phyloP scores from a whole-genome alignment of 306 rosid genomes.

The Geum urbanum region DNA sequence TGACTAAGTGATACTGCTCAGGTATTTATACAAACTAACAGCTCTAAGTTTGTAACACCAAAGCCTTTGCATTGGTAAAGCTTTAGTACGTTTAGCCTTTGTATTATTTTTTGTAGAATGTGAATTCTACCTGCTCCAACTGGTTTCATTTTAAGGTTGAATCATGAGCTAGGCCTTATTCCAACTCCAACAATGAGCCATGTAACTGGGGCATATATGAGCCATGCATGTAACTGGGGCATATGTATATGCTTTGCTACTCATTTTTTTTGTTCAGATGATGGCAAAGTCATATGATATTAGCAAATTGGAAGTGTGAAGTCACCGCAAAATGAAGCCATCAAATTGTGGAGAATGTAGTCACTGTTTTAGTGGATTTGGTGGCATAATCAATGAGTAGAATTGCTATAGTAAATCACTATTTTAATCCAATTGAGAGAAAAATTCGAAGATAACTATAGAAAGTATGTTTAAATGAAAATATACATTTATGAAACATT shows the following conservation, averaged over 20 bases:
- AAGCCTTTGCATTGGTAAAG: slow-evolving; percentile 4
- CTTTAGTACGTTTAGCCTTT: background rate
- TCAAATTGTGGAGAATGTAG: background rate
- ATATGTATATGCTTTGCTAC: background rate
- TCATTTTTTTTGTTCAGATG: background rate
- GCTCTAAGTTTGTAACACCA: background rate
- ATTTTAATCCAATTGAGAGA: too few species aligned
- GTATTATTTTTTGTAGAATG: background rate
- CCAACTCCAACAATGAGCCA: slow-evolving; percentile 25
- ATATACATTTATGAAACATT: too few species aligned
- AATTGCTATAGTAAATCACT: too few species aligned
- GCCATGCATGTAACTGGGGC: background rate
- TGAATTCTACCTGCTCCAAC: slow-evolving; percentile 20
- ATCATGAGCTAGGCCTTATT: slow-evolving; percentile 4
- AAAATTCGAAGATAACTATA: too few species aligned
- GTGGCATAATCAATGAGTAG: background rate
- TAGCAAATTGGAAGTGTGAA: background rate
- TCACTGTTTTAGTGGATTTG: slow-evolving; percentile 23
- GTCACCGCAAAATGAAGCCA: slow-evolving; percentile 3
- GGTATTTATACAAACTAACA: background rate
- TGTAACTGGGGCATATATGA: background rate
- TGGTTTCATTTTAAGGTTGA: background rate
- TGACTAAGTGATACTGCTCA: background rate
- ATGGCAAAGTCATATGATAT: background rate
- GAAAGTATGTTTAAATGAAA: too few species aligned